Conservation (phyloP, 2,329 filamentous ascomycete genomes). For the Venturia aucupariae region DNA sequence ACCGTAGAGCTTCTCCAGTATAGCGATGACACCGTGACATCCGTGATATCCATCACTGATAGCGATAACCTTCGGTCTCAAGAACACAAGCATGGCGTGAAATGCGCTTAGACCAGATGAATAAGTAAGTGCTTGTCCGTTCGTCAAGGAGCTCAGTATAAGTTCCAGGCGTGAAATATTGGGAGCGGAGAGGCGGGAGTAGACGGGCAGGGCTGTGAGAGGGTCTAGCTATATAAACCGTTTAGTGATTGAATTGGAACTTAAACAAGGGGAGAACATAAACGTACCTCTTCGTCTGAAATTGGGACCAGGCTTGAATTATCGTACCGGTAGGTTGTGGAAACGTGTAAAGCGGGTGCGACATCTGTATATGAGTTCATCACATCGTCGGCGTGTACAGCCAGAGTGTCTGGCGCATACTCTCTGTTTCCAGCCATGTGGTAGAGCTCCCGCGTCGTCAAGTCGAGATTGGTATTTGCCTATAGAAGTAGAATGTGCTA, state of each 20-base stretch:
- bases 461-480: neutral
- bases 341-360: constrained; percentile 80
- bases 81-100: constrained; percentile 73
- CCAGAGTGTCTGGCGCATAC: constrained; percentile 44
- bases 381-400: constrained; percentile 75
- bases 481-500: neutral
- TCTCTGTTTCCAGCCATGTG: neutral
- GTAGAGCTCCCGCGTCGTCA: neutral
- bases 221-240: constrained; percentile 7
- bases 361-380: constrained; percentile 67
- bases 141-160: constrained; percentile 64
- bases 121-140: constrained; percentile 66
- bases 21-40: constrained; percentile 71
- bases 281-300: constrained; percentile 43
- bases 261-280: constrained; percentile 20
- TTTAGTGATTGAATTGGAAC: neutral
- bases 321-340: constrained; percentile 85
- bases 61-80: constrained; percentile 75
- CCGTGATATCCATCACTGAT: constrained; percentile 88
- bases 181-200: constrained; percentile 70
- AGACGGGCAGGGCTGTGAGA: constrained; percentile 46
- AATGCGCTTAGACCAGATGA: constrained; percentile 78
- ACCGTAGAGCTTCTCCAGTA: constrained; percentile 67
- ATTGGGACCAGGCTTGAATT: constrained; percentile 53
- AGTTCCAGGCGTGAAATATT: constrained; percentile 80